Base-by-base conservation (phyloP, 345 rosid species). In the Gynandropsis gynandra region DNA sequence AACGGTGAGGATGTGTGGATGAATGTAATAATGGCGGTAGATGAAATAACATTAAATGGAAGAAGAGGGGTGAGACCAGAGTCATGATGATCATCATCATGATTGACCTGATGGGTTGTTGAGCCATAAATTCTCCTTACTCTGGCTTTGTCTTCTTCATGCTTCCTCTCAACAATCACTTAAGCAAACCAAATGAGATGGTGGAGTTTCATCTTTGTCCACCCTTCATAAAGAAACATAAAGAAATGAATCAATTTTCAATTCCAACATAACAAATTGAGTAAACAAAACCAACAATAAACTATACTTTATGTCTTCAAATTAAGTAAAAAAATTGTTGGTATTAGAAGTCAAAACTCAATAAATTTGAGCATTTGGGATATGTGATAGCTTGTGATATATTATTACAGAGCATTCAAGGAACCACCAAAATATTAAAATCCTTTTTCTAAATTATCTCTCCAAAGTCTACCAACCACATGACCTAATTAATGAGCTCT, bases 401-500 rank as follows among this genome's bases (percentile, higher is more conserved):
- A 5, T 24, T 24, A 24, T 2, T 24, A 24, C 29, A 24, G 29
- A 24, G 29, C 29, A 24, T 24, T 24, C 29, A 24, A 24, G 29
- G 29, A 24, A 24, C 29, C 4, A 24, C 29, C 29, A 24, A 24
- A 44, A 18, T 56, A 64, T 16, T 58, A 44, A 36, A 16, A 34
- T 15, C 43, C n/a, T 4, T 42, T 43, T n/a, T 46, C 39, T 33
- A 47, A 60, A 58, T 65, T 55, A 44, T 9, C 10, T 52, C 41
- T 65, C 55, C 59, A 65, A 59, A 48, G 40, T 11, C 59, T 56
- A 64, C 47, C 74, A 52, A 65, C 67, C 56, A 61, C 57, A 60
- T 60, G 63, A 55, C 47, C 13, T 59, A 37, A 64, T 69, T 69
- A 41, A 69, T 64, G 66, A 58, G 32, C 64, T 64, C 63, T 65